phyloP scores from a whole-genome alignment of 1,139 yeast species.

The Pichia sorboxylosa region DNA sequence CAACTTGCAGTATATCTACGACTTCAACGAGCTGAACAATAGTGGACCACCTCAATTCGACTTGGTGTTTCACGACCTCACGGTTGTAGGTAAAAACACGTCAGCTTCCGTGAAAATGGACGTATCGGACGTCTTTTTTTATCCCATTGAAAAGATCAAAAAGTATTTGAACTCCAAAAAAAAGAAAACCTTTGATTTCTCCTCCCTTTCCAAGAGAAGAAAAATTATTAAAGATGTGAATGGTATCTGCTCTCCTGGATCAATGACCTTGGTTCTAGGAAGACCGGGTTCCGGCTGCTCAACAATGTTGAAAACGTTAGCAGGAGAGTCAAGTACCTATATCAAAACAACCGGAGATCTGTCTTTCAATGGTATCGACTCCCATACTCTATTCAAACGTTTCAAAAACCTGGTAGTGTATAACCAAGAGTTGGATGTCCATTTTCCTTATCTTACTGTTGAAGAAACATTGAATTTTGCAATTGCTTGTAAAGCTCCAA shows the following conservation, averaged over 20 bases:
- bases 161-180: constrained; percentile 1
- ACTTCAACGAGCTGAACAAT: constrained; percentile 30
- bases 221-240: constrained; percentile 29
- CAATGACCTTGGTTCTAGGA: constrained; percentile 42
- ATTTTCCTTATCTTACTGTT: constrained; percentile 33
- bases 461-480: constrained; percentile 36
- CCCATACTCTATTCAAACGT: constrained; percentile 26
- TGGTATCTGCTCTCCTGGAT: constrained; percentile 38
- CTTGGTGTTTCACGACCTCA: constrained; percentile 33
- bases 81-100: constrained; percentile 38
- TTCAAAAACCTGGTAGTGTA: constrained; percentile 32
- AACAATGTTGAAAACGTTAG: constrained; percentile 30
- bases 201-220: constrained; percentile 22
- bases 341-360: constrained; percentile 21
- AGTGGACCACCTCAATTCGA: constrained; percentile 35
- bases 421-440: constrained; percentile 35
- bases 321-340: constrained; percentile 25
- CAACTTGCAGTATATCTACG: constrained; percentile 22
- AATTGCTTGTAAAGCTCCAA: constrained; percentile 32
- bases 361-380: constrained; percentile 39
- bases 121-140: constrained; percentile 33
- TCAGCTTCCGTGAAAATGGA: constrained; percentile 37
- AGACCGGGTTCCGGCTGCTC: constrained; percentile 49
- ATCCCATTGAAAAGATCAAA: constrained; percentile 11
- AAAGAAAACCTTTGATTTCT: constrained; percentile 11